Evolutionary conservation across 352 stramenopile genomes (phyloP), one percentile per base, ranked within the genome.

Genomic region (Globisporangium barbulae): DNA sequence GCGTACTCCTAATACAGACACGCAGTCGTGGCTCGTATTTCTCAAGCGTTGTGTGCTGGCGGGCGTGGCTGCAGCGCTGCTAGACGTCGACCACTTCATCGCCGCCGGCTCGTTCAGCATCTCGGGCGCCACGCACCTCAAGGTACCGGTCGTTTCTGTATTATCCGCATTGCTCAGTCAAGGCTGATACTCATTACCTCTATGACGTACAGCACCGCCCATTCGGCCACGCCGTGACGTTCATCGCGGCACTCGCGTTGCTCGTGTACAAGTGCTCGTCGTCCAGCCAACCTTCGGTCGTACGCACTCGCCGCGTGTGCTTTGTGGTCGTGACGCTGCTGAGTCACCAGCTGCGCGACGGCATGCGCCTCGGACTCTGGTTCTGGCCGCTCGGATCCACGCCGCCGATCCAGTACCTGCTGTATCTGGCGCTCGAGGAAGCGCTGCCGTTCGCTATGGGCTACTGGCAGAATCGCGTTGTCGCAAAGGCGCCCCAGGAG

Each of bases 61-160:
- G 1, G 71, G 61, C 0, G 35, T 84, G 21, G 75, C 70, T 9
- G 79, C 79, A 5, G 70, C 73, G 7, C 62, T 88, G 25, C 69
- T 93, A 3, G 83, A 90, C 49, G 58, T 90, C 30, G 81, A 93
- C 71, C 79, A 93, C 69, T 91, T 93, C 61, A 84, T 91, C 63
- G 78, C 76, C 15, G 81, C 83, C 6, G 68, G 76, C n/a, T 67
- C 75, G 1, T 68, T 89, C 45, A 90, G 61, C 48, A 73, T 93
- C 31, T 50, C 66, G 31, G 79, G 73, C 35, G 83, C 83, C 3
- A 89, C 81, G 30, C 76, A 90, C 59, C 68, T 91, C 48, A 45
- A 77, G 8, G 68, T 73, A 19, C 9, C 35, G 35, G 17, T 10
- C 6, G 25, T 28, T 53, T 3, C 3, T 22, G 31, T 10, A 31